Conservation (phyloP, 768 basidiomycete species). For the Auricularia heimuer region DNA sequence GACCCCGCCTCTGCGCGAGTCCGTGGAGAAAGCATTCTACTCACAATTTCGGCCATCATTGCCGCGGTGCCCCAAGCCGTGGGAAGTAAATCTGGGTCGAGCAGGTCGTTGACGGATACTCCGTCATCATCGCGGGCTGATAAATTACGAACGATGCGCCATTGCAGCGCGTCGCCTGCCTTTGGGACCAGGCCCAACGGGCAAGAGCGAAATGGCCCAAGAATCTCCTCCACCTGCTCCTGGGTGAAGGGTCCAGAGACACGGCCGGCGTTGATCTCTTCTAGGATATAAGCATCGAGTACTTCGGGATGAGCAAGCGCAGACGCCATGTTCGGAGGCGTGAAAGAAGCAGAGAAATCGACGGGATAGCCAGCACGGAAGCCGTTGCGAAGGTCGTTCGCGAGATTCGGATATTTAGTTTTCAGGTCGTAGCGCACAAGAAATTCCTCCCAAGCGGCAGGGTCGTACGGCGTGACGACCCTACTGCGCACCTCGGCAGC, state of each 20-base stretch:
- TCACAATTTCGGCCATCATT: background rate
- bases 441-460: background rate
- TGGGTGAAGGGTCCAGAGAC: background rate
- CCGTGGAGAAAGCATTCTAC: background rate
- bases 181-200: constrained; percentile 2
- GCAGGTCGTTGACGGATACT: background rate
- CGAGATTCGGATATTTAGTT: background rate
- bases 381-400: background rate
- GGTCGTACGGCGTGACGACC: background rate
- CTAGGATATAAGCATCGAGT: background rate
- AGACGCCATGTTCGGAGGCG: background rate
- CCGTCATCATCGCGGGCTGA: background rate
- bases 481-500: background rate
- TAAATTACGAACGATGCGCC: background rate
- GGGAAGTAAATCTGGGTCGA: background rate
- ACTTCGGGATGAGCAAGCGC: background rate
- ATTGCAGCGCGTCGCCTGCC: background rate
- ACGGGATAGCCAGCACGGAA: background rate
- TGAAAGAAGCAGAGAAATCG: background rate
- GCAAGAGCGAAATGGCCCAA: background rate
- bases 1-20: too few species aligned
- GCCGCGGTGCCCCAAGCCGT: background rate
- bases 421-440: background rate
- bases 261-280: background rate
- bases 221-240: background rate